Base-by-base conservation (phyloP, 352 stramenopile genomes). In the Phytophthora sansomeana region DNA sequence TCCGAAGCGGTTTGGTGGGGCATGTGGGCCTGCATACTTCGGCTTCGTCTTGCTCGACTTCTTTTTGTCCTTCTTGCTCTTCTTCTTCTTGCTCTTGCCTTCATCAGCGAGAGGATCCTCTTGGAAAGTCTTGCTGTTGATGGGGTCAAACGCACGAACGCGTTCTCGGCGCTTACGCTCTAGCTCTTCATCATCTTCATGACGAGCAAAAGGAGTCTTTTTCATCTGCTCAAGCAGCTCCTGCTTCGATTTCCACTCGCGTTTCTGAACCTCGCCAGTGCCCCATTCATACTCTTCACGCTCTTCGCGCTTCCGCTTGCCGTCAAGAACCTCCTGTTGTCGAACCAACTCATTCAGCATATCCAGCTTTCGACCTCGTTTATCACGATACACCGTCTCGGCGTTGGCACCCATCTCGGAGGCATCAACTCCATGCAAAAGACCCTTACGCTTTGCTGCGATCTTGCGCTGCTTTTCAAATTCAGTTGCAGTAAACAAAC, bases 311-410 rank as follows among this genome's bases (percentile, higher is more conserved):
- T 91, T 83, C 19, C 78, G 76, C 57, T 95, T 92, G 44, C 83
- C 85, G 14, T 92, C 87, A 28, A 90, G 46, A 43, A 93, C 69
- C 68, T 95, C 87, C 44, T 92, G 85, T 58, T 95, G 87, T 21
- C 80, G 81, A 63, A 90, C 79, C 68, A 95, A 83, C 49, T 95
- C 87, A 57, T 89, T 95, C 4, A 95, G 71, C 83, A 95, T 95
- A 53, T 95, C 85, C 41, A 95, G 58, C 69, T 95, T 95, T 38
- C 85, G 83, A 24, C 87, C 87, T 26, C 86, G 85, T 61, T 91
- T 91, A 56, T 95, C 87, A 53, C 87, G 85, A 72, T 95, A 95
- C 58, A 95, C 83, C 2, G 87, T 95, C 71, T 92, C 82, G 8
- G 87, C 83, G 30, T 93, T 83, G 5, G 83, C 83, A 16, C 86